Conservation (phyloP, 306 rosid genomes). For the Quercus parvula region DNA sequence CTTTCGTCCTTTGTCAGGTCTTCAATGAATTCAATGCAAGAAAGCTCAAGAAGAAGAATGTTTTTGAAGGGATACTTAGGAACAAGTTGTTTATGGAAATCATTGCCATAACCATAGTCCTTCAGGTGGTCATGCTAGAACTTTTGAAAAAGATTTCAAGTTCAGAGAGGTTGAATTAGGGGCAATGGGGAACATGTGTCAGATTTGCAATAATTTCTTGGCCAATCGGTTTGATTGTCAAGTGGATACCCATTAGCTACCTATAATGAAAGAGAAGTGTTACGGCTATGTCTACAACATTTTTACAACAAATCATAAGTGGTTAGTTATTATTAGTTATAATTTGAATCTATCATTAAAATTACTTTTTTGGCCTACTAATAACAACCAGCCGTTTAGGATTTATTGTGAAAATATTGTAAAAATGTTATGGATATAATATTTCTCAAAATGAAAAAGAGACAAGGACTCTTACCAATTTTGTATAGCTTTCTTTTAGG, state of each 20-base stretch:
- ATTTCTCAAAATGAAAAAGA: too few species aligned
- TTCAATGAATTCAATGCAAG: constrained; percentile 34
- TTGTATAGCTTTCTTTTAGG: too few species aligned
- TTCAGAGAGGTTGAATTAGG: constrained; percentile 20
- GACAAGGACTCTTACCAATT: too few species aligned
- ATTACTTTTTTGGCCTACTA: too few species aligned
- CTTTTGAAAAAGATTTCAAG: constrained; percentile 19
- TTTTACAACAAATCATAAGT: too few species aligned
- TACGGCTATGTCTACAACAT: accelerated
- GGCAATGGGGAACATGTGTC: constrained; percentile 22
- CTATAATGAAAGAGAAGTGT: neutral
- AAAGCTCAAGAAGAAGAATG: constrained; percentile 29
- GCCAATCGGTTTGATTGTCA: constrained; percentile 24
- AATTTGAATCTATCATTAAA: too few species aligned
- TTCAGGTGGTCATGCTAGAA: constrained; percentile 34
- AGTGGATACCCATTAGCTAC: constrained; percentile 13
- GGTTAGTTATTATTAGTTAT: too few species aligned
- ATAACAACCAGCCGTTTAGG: accelerated
- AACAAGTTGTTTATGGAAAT: constrained; percentile 28
- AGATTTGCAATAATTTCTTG: constrained; percentile 20
- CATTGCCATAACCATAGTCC: constrained; percentile 9
- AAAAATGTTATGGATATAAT: too few species aligned
- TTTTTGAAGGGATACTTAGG: constrained; percentile 15
- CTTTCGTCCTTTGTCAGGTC: constrained; percentile 27
- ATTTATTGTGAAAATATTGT: too few species aligned